Percentiles rank a stretch among this genome's conserved stretches.
Conservation (phyloP, 2,329 filamentous ascomycete species). For the Gaeumannomyces sp. region DNA sequence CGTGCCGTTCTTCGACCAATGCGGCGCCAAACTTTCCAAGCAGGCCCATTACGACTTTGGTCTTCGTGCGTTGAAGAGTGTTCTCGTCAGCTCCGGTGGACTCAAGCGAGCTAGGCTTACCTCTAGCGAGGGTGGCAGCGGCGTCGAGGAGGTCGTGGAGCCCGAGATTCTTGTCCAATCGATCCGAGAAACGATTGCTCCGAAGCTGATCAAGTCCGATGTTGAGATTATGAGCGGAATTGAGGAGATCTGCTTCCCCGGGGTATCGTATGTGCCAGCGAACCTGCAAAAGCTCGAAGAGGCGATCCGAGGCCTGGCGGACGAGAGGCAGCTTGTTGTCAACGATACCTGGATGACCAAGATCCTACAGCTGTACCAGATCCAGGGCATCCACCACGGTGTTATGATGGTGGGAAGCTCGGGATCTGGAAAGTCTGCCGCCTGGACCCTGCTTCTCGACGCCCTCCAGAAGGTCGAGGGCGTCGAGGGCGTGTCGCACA, state of each 20-base stretch:
- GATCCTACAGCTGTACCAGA: constrained; percentile 93
- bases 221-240: constrained; percentile 82
- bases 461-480: constrained; percentile 84
- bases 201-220: constrained; percentile 90
- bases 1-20: constrained; percentile 97
- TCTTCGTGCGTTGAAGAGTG: constrained; percentile 94
- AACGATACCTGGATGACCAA: constrained; percentile 98
- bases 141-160: constrained; percentile 71
- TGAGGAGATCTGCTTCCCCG: constrained; percentile 82
- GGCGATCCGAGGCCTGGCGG: constrained; percentile 76
- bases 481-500: constrained; percentile 89
- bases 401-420: constrained; percentile 99
- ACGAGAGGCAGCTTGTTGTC: constrained; percentile 79
- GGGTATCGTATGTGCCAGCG: constrained; percentile 86
- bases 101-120: constrained; percentile 80
- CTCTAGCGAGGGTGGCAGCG: constrained; percentile 46
- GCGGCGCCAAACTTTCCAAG: constrained; percentile 74
- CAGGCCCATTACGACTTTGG: constrained; percentile 99
- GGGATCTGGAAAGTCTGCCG: constrained; percentile 92
- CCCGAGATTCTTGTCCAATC: constrained; percentile 98
- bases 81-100: constrained; percentile 93
- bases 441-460: constrained; percentile 88
- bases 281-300: constrained; percentile 72
- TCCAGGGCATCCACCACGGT: constrained; percentile 95
- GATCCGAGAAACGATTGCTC: constrained; percentile 94